Conservation (phyloP, 1,284 basidiomycete species). For the Microbotryomycetes sp. region DNA sequence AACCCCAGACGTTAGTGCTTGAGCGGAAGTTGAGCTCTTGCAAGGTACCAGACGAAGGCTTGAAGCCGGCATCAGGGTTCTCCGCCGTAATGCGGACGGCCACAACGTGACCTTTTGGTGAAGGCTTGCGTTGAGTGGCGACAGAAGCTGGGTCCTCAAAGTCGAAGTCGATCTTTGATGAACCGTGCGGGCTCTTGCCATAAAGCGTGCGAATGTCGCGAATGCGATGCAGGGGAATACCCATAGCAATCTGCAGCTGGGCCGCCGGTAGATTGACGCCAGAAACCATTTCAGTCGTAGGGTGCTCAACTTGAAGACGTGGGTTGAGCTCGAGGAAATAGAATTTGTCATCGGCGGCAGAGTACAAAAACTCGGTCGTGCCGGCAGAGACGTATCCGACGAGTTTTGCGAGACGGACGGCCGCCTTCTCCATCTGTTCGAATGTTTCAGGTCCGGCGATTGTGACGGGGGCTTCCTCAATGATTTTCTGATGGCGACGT, state of each 20-base stretch:
- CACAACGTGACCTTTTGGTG: slow-evolving; percentile 96
- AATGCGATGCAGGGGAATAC: slow-evolving; percentile 91
- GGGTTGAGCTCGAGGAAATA: slow-evolving; percentile 99
- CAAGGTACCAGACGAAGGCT: slow-evolving; percentile 91
- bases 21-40: slow-evolving; percentile 99
- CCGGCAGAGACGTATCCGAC: slow-evolving; percentile 99
- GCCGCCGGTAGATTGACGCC: slow-evolving; percentile 97
- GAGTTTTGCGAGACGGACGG: slow-evolving; percentile 92
- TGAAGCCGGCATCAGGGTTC: slow-evolving; percentile 99
- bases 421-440: slow-evolving; percentile 96
- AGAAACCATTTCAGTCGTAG: slow-evolving; percentile 98
- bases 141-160: slow-evolving; percentile 79
- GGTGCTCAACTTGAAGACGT: slow-evolving; percentile 98
- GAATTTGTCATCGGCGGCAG: slow-evolving; percentile 84
- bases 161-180: slow-evolving; percentile 94
- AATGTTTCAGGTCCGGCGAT: slow-evolving; percentile 87
- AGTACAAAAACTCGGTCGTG: slow-evolving; percentile 91
- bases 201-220: slow-evolving; percentile 94
- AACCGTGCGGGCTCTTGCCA: slow-evolving; percentile 78
- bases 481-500: slow-evolving; percentile 99
- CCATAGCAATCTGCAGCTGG: slow-evolving; percentile 97
- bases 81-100: slow-evolving; percentile 99
- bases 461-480: slow-evolving; percentile 98
- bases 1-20: slow-evolving; percentile 96
- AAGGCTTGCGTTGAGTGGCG: slow-evolving; percentile 86